Percentiles rank a stretch among this genome's conserved stretches.
Evolutionary conservation across 371 early-diverging fungal genomes (phyloP).

Genomic region (Dinochytrium kinnereticum): DNA sequence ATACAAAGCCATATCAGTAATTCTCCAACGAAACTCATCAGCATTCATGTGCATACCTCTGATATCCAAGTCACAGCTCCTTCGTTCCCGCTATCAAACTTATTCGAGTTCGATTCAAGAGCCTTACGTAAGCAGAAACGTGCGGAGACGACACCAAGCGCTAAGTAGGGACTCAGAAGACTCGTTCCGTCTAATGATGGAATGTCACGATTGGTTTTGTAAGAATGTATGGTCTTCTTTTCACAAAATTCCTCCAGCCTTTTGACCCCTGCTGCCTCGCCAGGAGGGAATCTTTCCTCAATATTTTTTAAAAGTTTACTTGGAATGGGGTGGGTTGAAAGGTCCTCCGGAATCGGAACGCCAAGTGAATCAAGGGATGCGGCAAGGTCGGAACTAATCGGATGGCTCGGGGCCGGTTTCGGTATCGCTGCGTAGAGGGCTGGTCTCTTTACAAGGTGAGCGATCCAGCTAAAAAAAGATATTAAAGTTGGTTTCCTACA

Average conservation of each 20-base stretch:
- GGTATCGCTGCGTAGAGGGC: background rate
- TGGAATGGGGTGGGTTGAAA: background rate
- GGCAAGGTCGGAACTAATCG: background rate
- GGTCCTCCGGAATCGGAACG: background rate
- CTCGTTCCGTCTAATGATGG: slow-evolving; percentile 38
- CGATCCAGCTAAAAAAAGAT: slow-evolving; percentile 22
- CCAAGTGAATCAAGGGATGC: background rate
- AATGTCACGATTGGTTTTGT: slow-evolving; percentile 44
- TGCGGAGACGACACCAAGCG: slow-evolving; percentile 56
- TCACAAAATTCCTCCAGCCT: slow-evolving; percentile 35
- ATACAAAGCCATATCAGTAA: slow-evolving; percentile 40
- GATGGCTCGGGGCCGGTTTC: background rate
- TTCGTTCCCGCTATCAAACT: slow-evolving; percentile 51
- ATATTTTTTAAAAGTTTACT: slow-evolving; percentile 9
- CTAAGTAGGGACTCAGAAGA: slow-evolving; percentile 40
- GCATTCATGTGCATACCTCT: slow-evolving; percentile 31
- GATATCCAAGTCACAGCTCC: slow-evolving; percentile 54
- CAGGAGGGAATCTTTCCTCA: slow-evolving; percentile 31
- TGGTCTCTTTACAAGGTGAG: slow-evolving; percentile 18
- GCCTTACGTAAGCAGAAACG: slow-evolving; percentile 48
- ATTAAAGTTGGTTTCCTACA: background rate
- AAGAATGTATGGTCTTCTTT: slow-evolving; percentile 14
- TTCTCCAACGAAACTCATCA: too few species aligned
- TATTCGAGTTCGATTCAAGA: slow-evolving; percentile 42
- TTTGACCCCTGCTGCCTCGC: slow-evolving; percentile 34